Evolutionary conservation across 2,329 filamentous ascomycete genomes (phyloP).

Genomic region (Pseudofabraea citricarpa): DNA sequence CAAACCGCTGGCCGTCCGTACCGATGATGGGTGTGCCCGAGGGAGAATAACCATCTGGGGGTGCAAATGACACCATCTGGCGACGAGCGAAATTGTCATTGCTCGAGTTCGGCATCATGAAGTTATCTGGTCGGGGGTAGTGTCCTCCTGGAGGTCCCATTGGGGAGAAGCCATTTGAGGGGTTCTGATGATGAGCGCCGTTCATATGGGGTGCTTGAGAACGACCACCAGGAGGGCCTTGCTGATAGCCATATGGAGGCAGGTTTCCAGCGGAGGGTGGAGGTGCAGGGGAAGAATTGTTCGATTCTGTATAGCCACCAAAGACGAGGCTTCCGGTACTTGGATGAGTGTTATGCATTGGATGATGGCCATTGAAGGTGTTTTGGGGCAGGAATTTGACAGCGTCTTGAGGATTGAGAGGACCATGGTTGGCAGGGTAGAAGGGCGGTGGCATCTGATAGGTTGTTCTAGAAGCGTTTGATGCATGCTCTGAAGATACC

Average conservation of each 20-base stretch:
- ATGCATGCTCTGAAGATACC: constrained; percentile 8
- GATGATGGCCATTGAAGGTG: constrained; percentile 21
- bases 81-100: constrained; percentile 19
- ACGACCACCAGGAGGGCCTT: constrained; percentile 8
- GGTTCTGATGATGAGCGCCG: constrained; percentile 19
- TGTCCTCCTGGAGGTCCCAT: constrained; percentile 21
- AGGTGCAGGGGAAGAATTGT: constrained; percentile 52
- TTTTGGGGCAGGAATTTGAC: constrained; percentile 14
- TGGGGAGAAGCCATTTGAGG: constrained; percentile 22
- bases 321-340: constrained; percentile 55
- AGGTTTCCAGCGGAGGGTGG: constrained; percentile 43
- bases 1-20: constrained; percentile 16
- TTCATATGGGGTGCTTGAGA: constrained; percentile 16
- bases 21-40: constrained; percentile 21
- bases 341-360: constrained; percentile 46
- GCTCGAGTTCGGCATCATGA: constrained; percentile 13
- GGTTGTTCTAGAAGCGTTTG: constrained; percentile 6
- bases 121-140: constrained; percentile 19
- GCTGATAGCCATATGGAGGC: constrained; percentile 24
- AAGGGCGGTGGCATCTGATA: constrained; percentile 42
- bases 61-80: constrained; percentile 25
- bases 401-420: constrained; percentile 3
- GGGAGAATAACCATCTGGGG: constrained; percentile 30
- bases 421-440: constrained; percentile 31
- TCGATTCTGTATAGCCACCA: constrained; percentile 48